Percentiles rank a stretch among this genome's conserved stretches.
Evolutionary conservation across 192 early-diverging fungal species (phyloP).

Genomic region (Coemansia javaensis): DNA sequence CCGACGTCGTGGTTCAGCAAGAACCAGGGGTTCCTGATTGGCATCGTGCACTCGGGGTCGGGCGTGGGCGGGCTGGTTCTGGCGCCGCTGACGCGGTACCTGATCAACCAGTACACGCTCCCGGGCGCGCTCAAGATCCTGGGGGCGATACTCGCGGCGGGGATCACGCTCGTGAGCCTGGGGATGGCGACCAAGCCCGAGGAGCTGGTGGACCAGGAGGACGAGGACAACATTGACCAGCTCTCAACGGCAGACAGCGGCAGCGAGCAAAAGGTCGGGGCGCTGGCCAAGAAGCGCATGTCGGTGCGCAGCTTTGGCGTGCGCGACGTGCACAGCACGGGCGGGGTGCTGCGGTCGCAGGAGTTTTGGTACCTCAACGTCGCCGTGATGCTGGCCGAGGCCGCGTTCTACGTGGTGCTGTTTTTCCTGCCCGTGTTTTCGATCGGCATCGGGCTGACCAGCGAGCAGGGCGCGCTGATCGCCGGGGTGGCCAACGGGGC

Average conservation of each 20-base stretch:
- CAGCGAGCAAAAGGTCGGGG: constrained; percentile 37
- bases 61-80: constrained; percentile 48
- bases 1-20: constrained; percentile 51
- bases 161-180: constrained; percentile 36
- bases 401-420: constrained; percentile 47
- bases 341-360: constrained; percentile 39
- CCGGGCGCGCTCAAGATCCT: constrained; percentile 41
- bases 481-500: constrained; percentile 63
- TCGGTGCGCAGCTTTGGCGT: constrained; percentile 52
- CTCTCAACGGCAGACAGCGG: constrained; percentile 15
- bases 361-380: constrained; percentile 53
- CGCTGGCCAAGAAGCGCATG: constrained; percentile 49
- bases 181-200: constrained; percentile 51
- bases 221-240: constrained; percentile 38
- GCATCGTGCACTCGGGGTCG: constrained; percentile 47
- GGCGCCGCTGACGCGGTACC: constrained; percentile 38
- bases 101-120: constrained; percentile 41
- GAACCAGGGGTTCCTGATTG: constrained; percentile 49
- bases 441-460: constrained; percentile 55
- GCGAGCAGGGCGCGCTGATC: constrained; percentile 58
- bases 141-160: constrained; percentile 24
- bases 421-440: constrained; percentile 52
- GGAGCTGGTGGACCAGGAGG: constrained; percentile 42
- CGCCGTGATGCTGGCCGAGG: constrained; percentile 50
- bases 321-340: constrained; percentile 43